Conservation (phyloP, 202 grass and related monocot genomes). For the Eragrostis tef region DNA sequence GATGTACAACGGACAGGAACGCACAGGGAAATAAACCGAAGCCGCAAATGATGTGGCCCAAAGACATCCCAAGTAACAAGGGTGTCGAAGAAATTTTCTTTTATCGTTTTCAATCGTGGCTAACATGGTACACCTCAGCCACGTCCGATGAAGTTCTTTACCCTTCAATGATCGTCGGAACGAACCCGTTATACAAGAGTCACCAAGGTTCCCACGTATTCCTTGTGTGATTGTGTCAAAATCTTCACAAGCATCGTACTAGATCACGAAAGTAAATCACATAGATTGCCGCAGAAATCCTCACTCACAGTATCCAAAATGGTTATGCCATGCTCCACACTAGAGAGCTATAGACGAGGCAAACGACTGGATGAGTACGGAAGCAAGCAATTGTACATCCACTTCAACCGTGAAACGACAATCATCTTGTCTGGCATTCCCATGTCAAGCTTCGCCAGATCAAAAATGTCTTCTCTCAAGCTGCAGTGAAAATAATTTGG, state of each 20-base stretch:
- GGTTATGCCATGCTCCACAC: neutral
- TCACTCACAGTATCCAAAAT: conserved; percentile 16
- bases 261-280: neutral
- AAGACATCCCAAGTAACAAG: neutral
- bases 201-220: neutral
- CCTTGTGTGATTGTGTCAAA: neutral
- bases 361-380: conserved; percentile 59
- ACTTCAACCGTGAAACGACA: conserved; percentile 66
- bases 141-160: neutral
- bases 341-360: conserved; percentile 29
- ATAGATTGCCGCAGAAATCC: neutral
- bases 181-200: neutral
- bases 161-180: neutral
- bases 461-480: conserved; percentile 77
- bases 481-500: conserved; percentile 54
- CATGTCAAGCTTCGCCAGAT: conserved; percentile 76
- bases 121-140: neutral
- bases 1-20: neutral
- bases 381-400: conserved; percentile 84
- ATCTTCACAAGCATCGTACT: neutral
- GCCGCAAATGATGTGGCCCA: neutral
- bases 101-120: neutral
- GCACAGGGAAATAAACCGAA: neutral
- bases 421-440: conserved; percentile 58
- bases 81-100: neutral